These are phyloP conservation scores for Xylariaceae sp. DNA, from an alignment of 2,329 filamentous ascomycete genomes.

Conservation along the genomic window DNA sequence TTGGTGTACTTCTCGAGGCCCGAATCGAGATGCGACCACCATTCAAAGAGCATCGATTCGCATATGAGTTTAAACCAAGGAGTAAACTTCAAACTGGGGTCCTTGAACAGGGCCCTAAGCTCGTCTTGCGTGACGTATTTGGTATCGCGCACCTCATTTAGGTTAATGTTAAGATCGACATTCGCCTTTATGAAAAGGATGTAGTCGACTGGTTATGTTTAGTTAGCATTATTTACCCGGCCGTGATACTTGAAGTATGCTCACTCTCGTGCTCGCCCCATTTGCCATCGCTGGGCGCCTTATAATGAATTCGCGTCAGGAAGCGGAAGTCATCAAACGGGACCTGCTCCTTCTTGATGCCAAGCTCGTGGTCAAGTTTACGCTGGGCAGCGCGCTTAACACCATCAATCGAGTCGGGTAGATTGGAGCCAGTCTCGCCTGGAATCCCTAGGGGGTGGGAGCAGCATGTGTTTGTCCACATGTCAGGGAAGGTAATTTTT, in stretches of 20 bases:
- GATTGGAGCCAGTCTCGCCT: conserved; percentile 83
- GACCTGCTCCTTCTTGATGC: conserved; percentile 87
- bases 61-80: conserved; percentile 99
- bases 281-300: conserved; percentile 93
- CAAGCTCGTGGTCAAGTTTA: conserved; percentile 93
- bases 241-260: conserved; percentile 37
- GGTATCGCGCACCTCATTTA: conserved; percentile 87
- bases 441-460: conserved; percentile 94
- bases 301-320: conserved; percentile 96
- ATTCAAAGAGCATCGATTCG: conserved; percentile 95
- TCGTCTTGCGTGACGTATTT: conserved; percentile 83
- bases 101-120: conserved; percentile 83
- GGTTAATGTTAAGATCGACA: conserved; percentile 80
- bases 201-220: conserved; percentile 76
- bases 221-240: conserved; percentile 26
- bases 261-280: conserved; percentile 99
- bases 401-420: conserved; percentile 80
- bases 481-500: conserved; percentile 98
- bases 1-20: conserved; percentile 85
- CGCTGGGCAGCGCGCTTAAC: conserved; percentile 91
- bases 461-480: conserved; percentile 99
- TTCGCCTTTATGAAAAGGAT: conserved; percentile 97
- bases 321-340: conserved; percentile 91
- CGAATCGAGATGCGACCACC: conserved; percentile 87
- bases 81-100: conserved; percentile 83